Percentiles rank a stretch among this genome's conserved stretches.
Conservation (phyloP, 129 eudicot species). For the Chrysanthemum seticuspe region DNA sequence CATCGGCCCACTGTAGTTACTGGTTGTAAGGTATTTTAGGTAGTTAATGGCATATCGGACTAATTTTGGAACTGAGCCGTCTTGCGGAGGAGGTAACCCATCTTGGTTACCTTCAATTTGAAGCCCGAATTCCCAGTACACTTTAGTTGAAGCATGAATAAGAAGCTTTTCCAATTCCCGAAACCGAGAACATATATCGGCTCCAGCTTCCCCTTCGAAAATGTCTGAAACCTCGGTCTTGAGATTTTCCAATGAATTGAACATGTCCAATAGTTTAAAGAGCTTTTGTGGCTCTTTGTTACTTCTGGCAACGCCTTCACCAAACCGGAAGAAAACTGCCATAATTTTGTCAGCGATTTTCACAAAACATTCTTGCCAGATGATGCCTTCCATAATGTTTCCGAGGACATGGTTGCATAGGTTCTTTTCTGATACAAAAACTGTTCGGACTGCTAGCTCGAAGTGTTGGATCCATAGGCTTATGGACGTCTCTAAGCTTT, state of each 20-base stretch:
- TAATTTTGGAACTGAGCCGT: conserved; percentile 72
- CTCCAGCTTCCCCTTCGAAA: conserved; percentile 77
- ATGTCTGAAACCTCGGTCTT: conserved; percentile 46
- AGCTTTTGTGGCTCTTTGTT: conserved; percentile 84
- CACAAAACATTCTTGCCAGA: conserved; percentile 81
- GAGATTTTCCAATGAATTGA: conserved; percentile 61
- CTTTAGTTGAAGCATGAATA: conserved; percentile 63
- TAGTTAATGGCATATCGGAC: conserved; percentile 72
- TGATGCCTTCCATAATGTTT: conserved; percentile 60
- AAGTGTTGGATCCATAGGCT: conserved; percentile 81
- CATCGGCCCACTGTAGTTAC: conserved; percentile 54
- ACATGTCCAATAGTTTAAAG: conserved; percentile 79
- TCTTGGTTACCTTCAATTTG: conserved; percentile 77
- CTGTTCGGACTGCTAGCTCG: conserved; percentile 63
- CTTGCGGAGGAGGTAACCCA: conserved; percentile 67
- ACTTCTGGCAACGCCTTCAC: conserved; percentile 85
- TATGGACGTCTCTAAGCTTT: conserved; percentile 63
- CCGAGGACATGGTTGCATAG: conserved; percentile 62
- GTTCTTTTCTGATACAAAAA: conserved; percentile 65
- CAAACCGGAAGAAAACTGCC: conserved; percentile 86
- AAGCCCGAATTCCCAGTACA: conserved; percentile 81
- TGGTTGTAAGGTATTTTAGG: conserved; percentile 61
- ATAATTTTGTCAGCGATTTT: conserved; percentile 80
- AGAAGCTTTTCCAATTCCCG: conserved; percentile 75
- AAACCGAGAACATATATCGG: conserved; percentile 59